These are phyloP conservation scores for Fusarium hainanense DNA, from an alignment of 2,329 filamentous ascomycete species.

Conservation along the genomic window DNA sequence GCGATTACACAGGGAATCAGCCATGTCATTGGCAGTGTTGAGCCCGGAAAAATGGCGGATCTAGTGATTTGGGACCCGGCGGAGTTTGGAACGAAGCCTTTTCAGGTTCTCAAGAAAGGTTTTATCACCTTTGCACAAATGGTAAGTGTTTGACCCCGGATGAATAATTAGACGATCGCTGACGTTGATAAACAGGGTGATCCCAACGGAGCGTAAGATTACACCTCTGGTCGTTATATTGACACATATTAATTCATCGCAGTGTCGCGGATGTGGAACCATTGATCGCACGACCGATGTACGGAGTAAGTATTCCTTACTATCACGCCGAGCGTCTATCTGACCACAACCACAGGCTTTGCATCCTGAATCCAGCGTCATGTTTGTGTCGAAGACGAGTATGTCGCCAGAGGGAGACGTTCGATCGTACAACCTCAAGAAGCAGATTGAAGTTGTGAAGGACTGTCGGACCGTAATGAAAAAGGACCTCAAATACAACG, in stretches of 20 bases:
- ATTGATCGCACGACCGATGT: not conserved
- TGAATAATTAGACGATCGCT: not conserved
- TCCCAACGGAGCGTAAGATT: not conserved
- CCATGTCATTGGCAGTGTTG: not conserved
- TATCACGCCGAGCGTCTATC: too few species aligned
- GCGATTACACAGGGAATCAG: not conserved
- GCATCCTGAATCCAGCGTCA: not conserved
- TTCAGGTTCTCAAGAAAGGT: not conserved
- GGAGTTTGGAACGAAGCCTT: not conserved
- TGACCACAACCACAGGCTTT: not conserved
- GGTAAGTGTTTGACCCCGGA: not conserved
- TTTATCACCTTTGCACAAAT: not conserved
- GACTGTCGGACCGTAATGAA: not conserved
- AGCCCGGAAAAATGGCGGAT: not conserved
- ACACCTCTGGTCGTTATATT: not conserved
- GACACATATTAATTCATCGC: not conserved
- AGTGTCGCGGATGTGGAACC: not conserved
- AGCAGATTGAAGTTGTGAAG: not conserved
- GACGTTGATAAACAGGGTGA: not conserved
- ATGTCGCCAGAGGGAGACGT: not conserved
- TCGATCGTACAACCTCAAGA: not conserved
- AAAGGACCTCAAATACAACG: not conserved
- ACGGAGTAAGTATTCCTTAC: not conserved
- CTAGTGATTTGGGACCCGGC: not conserved
- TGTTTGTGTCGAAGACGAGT: not conserved